A percentile compares a stretch with the other conserved stretches of the same genome.
Evolutionary conservation across 2,329 filamentous ascomycete genomes (phyloP).

Genomic region (Fusarium duplospermum): DNA sequence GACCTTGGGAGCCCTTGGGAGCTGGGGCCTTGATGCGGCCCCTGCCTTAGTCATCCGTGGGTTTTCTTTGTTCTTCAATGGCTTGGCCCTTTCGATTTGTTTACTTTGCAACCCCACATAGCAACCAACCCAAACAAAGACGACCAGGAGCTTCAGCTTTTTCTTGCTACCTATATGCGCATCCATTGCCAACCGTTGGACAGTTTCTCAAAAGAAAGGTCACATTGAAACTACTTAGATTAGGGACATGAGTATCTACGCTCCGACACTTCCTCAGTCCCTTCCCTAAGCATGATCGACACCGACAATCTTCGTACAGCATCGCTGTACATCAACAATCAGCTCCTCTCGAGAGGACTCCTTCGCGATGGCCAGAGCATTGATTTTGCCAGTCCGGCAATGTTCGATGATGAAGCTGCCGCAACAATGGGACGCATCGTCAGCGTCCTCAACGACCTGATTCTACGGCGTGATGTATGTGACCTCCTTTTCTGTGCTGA

Average conservation of each 20-base stretch:
- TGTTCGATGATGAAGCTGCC: slow-evolving; percentile 64
- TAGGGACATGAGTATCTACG: slow-evolving; percentile 38
- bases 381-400: slow-evolving; percentile 82
- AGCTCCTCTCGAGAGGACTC: slow-evolving; percentile 73
- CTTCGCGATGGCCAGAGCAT: slow-evolving; percentile 77
- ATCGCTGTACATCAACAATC: slow-evolving; percentile 79
- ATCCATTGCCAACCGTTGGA: slow-evolving; percentile 2
- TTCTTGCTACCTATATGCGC: slow-evolving; percentile 27
- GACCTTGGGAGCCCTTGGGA: neutral
- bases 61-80: neutral
- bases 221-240: slow-evolving; percentile 15
- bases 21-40: neutral
- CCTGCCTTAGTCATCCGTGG: slow-evolving; percentile 40
- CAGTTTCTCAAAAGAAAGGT: slow-evolving; percentile 12
- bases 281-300: slow-evolving; percentile 61
- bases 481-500: neutral
- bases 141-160: slow-evolving; percentile 24
- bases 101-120: slow-evolving; percentile 53
- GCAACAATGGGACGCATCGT: slow-evolving; percentile 88
- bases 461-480: slow-evolving; percentile 85
- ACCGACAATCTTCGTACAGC: slow-evolving; percentile 73
- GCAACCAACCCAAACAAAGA: slow-evolving; percentile 50
- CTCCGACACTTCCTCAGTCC: slow-evolving; percentile 17
- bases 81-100: slow-evolving; percentile 41
- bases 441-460: slow-evolving; percentile 92